Base-by-base conservation (phyloP, 1,284 basidiomycete species). In the Sparassis latifolia region DNA sequence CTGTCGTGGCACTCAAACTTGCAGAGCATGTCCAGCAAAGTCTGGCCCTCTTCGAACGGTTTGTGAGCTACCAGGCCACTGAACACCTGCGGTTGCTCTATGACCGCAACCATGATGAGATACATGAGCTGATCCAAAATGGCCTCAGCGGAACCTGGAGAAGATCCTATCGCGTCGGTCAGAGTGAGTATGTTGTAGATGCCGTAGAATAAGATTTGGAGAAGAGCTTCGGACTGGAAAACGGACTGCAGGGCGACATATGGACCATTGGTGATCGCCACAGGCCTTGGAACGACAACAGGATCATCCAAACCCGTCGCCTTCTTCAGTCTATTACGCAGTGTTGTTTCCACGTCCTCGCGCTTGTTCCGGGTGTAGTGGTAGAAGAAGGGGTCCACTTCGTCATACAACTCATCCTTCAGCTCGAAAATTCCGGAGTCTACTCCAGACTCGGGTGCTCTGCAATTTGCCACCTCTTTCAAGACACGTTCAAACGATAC, bases 351-450 rank as follows among this genome's bases (percentile, higher is more conserved):
- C n/a, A 93, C 95, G 63, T 95, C 91, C 62, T 97, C 92, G 42
- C 94, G 82, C 64, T 94, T 89, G 68, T 99, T 99, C 33, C 95
- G 80, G 9, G 92, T 89, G 69, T 97, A 99, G 64, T 98, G 94
- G 65, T 88, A 92, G 75, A 96, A 98, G 73, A 94, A 97, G 0
- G 95, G 94, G 62, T 98, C 90, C 55, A 99, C 87, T 57, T 97
- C 89, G 55, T 85, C 85, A 64, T 83, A 94, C 31, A 75, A 77
- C 59, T 90, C 90, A 33, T 92, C 82, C 62, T 86, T 89, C 52
- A 99, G 79, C 59, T 94, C 86, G 70, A 97, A 99, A 37, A 84
- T 75, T 1, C 97, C 97, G 1, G 79, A 78, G 58, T 97, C 93
- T 2, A 82, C 76, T 0, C 78, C 82, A 0, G 82, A 78, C 60